phyloP scores from a whole-genome alignment of 1,284 basidiomycete genomes.

The Ceratobasidium sp. region DNA sequence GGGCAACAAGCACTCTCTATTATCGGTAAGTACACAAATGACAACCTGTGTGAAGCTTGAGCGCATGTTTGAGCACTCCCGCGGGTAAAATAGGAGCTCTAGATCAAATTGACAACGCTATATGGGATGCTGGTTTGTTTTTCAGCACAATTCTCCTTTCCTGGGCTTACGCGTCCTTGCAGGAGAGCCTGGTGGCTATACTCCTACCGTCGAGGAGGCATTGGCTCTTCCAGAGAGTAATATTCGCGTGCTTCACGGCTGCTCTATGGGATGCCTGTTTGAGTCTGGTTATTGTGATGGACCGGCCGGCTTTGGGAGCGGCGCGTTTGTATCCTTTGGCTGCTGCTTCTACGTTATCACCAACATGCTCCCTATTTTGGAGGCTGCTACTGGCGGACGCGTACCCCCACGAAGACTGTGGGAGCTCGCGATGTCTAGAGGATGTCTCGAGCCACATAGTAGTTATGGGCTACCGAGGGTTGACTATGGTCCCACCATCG shows the following conservation, averaged over 20 bases:
- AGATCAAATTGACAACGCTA: too few relatives aligned
- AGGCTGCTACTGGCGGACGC: slow-evolving; percentile 23
- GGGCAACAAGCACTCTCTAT: background rate
- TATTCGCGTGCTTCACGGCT: background rate
- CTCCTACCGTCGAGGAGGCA: background rate
- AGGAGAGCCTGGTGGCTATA: too few relatives aligned
- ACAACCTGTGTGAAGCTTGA: too few relatives aligned
- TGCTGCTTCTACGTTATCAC: slow-evolving; percentile 10
- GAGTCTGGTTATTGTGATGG: background rate
- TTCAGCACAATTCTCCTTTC: too few relatives aligned
- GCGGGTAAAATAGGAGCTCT: too few relatives aligned
- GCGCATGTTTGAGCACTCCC: too few relatives aligned
- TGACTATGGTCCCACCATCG: background rate
- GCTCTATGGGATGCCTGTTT: slow-evolving; percentile 3
- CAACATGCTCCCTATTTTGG: slow-evolving; percentile 26
- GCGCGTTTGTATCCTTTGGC: background rate
- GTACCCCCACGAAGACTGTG: slow-evolving; percentile 19
- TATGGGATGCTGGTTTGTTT: too few relatives aligned
- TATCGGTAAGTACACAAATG: slow-evolving; percentile 16
- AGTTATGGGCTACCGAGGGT: slow-evolving; percentile 4
- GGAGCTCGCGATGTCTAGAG: slow-evolving; percentile 7
- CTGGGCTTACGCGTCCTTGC: too few relatives aligned
- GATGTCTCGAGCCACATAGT: background rate
- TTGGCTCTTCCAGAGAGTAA: background rate
- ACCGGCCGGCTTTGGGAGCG: background rate